These are phyloP conservation scores for Phoma sp. DNA, from an alignment of 2,329 filamentous ascomycete genomes.

Conservation along the genomic window DNA sequence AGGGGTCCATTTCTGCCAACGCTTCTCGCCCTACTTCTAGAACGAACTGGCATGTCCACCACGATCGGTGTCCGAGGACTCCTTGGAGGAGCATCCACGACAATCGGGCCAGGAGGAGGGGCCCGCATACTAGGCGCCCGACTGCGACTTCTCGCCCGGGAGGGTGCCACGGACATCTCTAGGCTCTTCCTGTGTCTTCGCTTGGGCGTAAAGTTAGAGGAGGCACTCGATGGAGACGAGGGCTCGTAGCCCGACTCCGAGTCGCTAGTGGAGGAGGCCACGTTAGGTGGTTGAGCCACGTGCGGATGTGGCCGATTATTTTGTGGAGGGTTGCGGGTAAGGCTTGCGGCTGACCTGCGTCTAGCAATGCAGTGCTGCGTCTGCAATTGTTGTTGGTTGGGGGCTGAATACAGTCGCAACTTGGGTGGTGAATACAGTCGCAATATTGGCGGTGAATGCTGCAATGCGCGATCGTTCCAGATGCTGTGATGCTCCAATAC, in stretches of 20 bases:
- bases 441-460: background rate
- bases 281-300: slow-evolving; percentile 24
- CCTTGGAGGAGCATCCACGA: slow-evolving; percentile 32
- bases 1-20: slow-evolving; percentile 31
- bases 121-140: slow-evolving; percentile 39
- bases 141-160: slow-evolving; percentile 39
- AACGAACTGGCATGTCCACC: slow-evolving; percentile 35
- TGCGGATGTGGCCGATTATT: slow-evolving; percentile 6
- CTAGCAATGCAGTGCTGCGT: slow-evolving; percentile 2
- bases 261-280: slow-evolving; percentile 30
- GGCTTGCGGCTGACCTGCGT: slow-evolving; percentile 8
- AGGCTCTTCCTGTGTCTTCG: slow-evolving; percentile 21
- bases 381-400: slow-evolving; percentile 1
- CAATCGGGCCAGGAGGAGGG: slow-evolving; percentile 31
- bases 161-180: slow-evolving; percentile 38
- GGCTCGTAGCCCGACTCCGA: slow-evolving; percentile 30
- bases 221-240: slow-evolving; percentile 27
- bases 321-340: background rate
- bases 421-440: background rate
- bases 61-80: slow-evolving; percentile 39
- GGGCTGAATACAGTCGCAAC: background rate
- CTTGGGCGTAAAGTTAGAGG: slow-evolving; percentile 27
- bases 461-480: background rate
- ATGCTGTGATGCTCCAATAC: background rate
- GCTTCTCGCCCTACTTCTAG: slow-evolving; percentile 40